A percentile compares a stretch with the other conserved stretches of the same genome.
phyloP scores from a whole-genome alignment of 2,329 filamentous ascomycete species.

The Celoporthe dispersa region DNA sequence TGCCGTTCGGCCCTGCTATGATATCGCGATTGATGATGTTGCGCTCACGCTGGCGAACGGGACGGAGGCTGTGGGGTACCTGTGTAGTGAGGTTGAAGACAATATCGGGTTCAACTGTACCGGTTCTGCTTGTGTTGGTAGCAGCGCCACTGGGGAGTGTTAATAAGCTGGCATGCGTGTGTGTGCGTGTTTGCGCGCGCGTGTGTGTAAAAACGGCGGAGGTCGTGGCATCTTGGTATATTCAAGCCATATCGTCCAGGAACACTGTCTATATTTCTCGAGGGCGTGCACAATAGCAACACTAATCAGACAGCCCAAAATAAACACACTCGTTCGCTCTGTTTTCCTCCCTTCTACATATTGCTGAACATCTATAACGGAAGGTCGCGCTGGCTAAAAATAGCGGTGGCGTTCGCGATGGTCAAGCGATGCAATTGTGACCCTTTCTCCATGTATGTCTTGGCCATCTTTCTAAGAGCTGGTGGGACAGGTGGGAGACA shows the following conservation, averaged over 20 bases:
- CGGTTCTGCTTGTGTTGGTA: conserved; percentile 16
- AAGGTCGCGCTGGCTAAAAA: background rate
- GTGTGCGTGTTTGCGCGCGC: background rate
- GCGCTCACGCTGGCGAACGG: conserved; percentile 13
- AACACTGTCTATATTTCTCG: too few relatives aligned
- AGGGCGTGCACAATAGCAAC: too few relatives aligned
- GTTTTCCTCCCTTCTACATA: background rate
- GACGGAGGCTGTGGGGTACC: conserved; percentile 16
- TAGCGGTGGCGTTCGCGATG: background rate
- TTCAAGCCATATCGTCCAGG: background rate
- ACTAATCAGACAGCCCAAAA: background rate
- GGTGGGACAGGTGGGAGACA: background rate
- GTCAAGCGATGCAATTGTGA: background rate
- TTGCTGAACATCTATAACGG: background rate
- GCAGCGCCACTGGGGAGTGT: conserved; percentile 13
- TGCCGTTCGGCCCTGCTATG: conserved; percentile 24
- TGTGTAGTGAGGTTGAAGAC: conserved; percentile 19
- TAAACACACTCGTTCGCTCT: background rate
- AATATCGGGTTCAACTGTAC: conserved; percentile 24
- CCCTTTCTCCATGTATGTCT: background rate
- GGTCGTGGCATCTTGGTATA: background rate
- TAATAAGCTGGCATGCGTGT: background rate
- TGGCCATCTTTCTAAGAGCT: background rate
- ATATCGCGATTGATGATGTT: conserved; percentile 19
- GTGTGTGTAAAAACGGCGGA: background rate